Evolutionary conservation across 2,329 filamentous ascomycete genomes (phyloP).

Genomic region (Neofusicoccum sp.): DNA sequence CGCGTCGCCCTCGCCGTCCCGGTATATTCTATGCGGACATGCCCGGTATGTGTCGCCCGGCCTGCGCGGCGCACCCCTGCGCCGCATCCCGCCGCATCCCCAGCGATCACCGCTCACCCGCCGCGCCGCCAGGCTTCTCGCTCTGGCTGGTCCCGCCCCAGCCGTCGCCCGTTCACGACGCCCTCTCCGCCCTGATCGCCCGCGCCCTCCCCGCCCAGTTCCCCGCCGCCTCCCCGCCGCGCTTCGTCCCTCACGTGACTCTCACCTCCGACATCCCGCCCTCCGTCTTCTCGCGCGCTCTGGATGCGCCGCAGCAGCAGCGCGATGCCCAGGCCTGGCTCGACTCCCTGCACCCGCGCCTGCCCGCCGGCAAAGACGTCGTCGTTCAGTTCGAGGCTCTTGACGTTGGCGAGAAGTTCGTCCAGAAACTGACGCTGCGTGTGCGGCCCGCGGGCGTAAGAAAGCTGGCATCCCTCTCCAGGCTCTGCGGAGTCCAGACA

Average conservation of each 20-base stretch:
- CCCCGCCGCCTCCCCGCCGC: slow-evolving; percentile 24
- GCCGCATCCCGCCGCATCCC: neutral
- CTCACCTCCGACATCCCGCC: slow-evolving; percentile 38
- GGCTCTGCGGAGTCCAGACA: slow-evolving; percentile 30
- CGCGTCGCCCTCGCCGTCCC: too few species aligned
- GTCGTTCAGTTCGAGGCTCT: slow-evolving; percentile 31
- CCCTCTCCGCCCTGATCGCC: slow-evolving; percentile 36
- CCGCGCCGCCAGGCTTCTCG: slow-evolving; percentile 33
- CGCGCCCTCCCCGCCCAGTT: slow-evolving; percentile 33
- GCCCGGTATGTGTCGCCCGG: neutral
- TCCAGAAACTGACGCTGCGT: slow-evolving; percentile 40
- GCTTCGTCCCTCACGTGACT: slow-evolving; percentile 44
- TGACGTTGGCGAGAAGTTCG: slow-evolving; percentile 36
- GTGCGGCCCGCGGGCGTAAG: slow-evolving; percentile 32
- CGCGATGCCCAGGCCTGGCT: slow-evolving; percentile 40
- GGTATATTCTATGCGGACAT: neutral
- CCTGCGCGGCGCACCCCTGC: neutral
- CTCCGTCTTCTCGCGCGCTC: slow-evolving; percentile 21
- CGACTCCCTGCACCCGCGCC: slow-evolving; percentile 24
- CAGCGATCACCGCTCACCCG: neutral
- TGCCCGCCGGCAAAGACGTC: slow-evolving; percentile 20
- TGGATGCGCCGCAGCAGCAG: neutral
- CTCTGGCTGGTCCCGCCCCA: slow-evolving; percentile 44
- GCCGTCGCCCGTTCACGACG: slow-evolving; percentile 30
- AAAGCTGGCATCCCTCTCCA: slow-evolving; percentile 27